Evolutionary conservation across 1,284 basidiomycete species (phyloP).

Genomic region (Phlebopus sp.): DNA sequence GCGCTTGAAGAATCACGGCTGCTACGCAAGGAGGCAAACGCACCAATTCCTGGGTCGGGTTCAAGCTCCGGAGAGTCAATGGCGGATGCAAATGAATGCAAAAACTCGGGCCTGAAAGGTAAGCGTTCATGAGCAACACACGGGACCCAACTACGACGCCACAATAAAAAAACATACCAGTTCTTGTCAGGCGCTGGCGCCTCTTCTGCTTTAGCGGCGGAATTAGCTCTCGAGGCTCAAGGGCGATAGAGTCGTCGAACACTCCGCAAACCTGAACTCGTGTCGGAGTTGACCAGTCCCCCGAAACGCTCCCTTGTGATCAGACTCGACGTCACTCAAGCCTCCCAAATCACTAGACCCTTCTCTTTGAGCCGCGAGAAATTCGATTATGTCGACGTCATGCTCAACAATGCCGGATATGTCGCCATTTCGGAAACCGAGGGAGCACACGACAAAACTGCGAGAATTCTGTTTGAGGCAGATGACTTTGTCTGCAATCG

Average conservation of each 20-base stretch:
- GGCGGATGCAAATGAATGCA: constrained; percentile 62
- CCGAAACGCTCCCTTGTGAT: constrained; percentile 34
- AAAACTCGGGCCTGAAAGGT: constrained; percentile 55
- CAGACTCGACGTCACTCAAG: constrained; percentile 37
- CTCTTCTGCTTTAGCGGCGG: constrained; percentile 21
- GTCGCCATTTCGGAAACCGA: constrained; percentile 13
- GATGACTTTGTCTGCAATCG: constrained; percentile 17
- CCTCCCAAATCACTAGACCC: constrained; percentile 25
- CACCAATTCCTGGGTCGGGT: constrained; percentile 48
- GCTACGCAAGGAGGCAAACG: constrained; percentile 10
- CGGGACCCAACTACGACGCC: neutral
- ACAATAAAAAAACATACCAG: constrained; percentile 39
- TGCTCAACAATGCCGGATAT: constrained; percentile 41
- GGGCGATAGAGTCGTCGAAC: constrained; percentile 35
- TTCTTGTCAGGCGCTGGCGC: constrained; percentile 36
- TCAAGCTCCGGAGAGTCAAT: constrained; percentile 53
- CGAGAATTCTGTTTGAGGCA: constrained; percentile 31
- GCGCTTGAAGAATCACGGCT: too few relatives aligned
- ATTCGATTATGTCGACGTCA: constrained; percentile 42
- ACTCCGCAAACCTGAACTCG: constrained; percentile 26
- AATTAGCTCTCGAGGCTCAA: constrained; percentile 25
- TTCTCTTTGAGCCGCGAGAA: constrained; percentile 29
- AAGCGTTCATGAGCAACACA: too few relatives aligned
- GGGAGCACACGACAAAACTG: constrained; percentile 17
- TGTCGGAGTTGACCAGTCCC: constrained; percentile 28